Evolutionary conservation across 495 filamentous ascomycete species (phyloP).

Genomic region (Astrothelium subdiscretum): DNA sequence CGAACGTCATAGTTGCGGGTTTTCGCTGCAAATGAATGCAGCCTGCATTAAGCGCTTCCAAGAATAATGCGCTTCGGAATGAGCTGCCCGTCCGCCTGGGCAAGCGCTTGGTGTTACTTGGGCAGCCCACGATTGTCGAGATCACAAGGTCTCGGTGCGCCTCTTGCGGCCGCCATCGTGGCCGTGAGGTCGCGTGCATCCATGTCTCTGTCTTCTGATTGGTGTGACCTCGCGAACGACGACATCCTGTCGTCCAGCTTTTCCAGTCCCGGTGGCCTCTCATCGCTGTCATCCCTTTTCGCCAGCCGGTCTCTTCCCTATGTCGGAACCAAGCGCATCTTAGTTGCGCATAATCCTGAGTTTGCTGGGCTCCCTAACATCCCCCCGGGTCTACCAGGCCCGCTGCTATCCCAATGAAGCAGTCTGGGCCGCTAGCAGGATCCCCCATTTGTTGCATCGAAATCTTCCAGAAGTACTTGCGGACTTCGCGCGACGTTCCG

Average conservation of each 20-base stretch:
- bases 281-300: conserved; percentile 1
- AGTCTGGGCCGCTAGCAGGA: neutral
- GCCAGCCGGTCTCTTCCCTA: neutral
- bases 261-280: conserved; percentile 3
- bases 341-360: neutral
- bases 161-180: neutral
- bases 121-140: neutral
- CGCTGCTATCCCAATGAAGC: conserved; percentile 1
- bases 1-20: neutral
- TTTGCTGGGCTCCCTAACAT: neutral
- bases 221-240: conserved; percentile 10
- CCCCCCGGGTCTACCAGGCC: neutral
- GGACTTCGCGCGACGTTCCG: neutral
- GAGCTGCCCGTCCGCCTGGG: neutral
- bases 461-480: conserved; percentile 1
- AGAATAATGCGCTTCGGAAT: neutral
- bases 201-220: neutral
- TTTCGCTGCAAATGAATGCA: neutral
- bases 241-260: conserved; percentile 24
- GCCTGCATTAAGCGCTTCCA: conserved; percentile 1
- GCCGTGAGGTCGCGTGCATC: neutral
- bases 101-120: neutral
- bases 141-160: neutral
- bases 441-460: neutral
- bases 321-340: neutral